Evolutionary conservation across 106 monocot genomes (phyloP), one percentile per base, ranked within the genome.

Genomic region (Dactylorhiza incarnata): DNA sequence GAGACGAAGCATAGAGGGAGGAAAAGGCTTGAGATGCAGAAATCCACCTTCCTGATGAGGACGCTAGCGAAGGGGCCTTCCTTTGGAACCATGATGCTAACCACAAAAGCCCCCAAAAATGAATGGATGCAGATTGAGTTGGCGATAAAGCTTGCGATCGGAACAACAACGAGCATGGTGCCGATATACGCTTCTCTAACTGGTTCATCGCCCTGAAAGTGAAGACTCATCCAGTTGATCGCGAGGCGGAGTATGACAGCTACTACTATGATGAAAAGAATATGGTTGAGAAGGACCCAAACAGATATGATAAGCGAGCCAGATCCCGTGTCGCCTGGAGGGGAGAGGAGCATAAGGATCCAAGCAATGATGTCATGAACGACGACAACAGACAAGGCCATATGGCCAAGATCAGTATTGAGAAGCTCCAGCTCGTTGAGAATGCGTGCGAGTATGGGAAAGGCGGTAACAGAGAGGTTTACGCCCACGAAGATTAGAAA

Each of bases 1-100:
- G 79, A 83, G 19, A n/a, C n/a, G 55, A 83, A 79, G 74, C 79
- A 83, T 48, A 83, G 79, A 1, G 83, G 83, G 48, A 83, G 75
- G 70, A 83, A 75, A 19, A 83, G 75, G 5, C 71, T 43, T 9
- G 83, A 61, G 20, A 83, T 43, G 13, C 78, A 48, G 61, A 78
- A 78, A 49, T 83, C 83, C 43, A 83, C 37, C 50, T 83, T 83
- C 70, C 75, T 79, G 26, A 79, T 70, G 3, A 83, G 78, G 5
- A 79, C 70, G 22, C 79, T 79, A 15, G 83, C 78, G 49, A 73
- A 75, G 14, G 74, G 78, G 7, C 83, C 83, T 13, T 83, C 83
- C 74, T 83, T 83, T 56, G 83, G 83, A 29, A 83, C 71, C 4
- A 78, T n/a, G 44, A 83, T 75, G 22, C 83, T 78, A 17, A 83